Evolutionary conservation across 139 green algal species (phyloP), one percentile per base, ranked within the genome.

Genomic region (Chlorella sp.): DNA sequence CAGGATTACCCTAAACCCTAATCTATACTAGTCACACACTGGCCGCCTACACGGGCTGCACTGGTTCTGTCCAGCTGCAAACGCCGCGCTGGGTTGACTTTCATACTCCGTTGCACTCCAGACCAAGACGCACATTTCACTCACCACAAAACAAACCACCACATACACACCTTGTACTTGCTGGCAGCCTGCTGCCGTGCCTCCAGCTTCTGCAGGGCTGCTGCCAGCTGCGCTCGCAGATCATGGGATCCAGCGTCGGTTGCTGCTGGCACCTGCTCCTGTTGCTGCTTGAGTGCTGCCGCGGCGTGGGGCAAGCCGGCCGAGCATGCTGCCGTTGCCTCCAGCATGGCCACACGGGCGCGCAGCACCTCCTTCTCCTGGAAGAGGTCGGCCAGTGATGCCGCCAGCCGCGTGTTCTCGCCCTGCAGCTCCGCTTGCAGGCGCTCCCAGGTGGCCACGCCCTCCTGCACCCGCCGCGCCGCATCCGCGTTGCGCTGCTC

Each of bases 361-460:
- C 67, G 67, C 17, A 63, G 26, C 13, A 85, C 51, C 51, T 85
- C 80, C 80, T 85, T 85, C 36, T 85, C 80, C 26, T 80, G 68
- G 28, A 41, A 39, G 47, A 85, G 30, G 13, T 47, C 68, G 6
- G 23, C 44, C 30, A 85, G 47, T 17, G 57, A 47, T 32, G 65
- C 67, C 12, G 80, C 80, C 47, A 85, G 69, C 47, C 25, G 26
- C n/a, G 17, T 68, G 39, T 78, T 85, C 32, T 79, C 67, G 23
- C 47, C 64, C 68, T 85, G 80, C 80, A 85, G 51, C 47, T 85
- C 80, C 0, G 65, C 80, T 36, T 85, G 80, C 47, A 85, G 39
- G 1, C 80, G 80, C 47, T 85, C 80, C 80, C 80, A 85, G 15
- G 62, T 76, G 39, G 44, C 47, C 65, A 85, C 18, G 2, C 80